Evolutionary conservation across 2,329 filamentous ascomycete species (phyloP).

Genomic region (Alternaria postmessia): DNA sequence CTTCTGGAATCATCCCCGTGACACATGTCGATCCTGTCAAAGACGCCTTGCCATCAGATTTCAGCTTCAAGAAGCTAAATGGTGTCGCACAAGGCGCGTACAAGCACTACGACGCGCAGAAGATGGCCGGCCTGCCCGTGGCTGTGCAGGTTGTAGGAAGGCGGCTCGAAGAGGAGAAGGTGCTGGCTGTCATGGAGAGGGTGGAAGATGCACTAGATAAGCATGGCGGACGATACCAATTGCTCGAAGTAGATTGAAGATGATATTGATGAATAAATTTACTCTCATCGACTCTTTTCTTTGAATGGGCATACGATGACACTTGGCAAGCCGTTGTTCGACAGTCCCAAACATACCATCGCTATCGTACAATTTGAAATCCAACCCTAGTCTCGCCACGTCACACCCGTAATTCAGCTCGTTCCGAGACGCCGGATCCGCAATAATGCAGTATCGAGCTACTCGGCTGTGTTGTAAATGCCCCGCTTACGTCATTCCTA

Average conservation of each 20-base stretch:
- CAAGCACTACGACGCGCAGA: constrained; percentile 80
- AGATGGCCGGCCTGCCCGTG: constrained; percentile 88
- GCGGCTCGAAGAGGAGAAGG: constrained; percentile 86
- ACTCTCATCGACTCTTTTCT: background rate
- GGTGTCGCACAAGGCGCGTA: constrained; percentile 84
- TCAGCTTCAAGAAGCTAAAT: constrained; percentile 72
- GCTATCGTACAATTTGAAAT: background rate
- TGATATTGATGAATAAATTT: background rate
- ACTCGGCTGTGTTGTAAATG: background rate
- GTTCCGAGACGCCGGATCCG: background rate
- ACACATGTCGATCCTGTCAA: constrained; percentile 78
- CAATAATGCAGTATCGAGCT: background rate
- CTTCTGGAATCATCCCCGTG: constrained; percentile 81
- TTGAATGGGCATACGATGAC: background rate
- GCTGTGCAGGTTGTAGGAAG: constrained; percentile 84
- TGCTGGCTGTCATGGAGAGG: constrained; percentile 79
- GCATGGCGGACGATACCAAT: constrained; percentile 59
- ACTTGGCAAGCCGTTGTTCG: background rate
- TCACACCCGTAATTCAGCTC: background rate
- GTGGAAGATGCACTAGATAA: constrained; percentile 76
- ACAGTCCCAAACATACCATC: background rate
- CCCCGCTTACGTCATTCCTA: background rate
- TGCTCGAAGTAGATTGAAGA: constrained; percentile 56
- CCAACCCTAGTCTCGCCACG: background rate
- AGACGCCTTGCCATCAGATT: constrained; percentile 70